phyloP scores from a whole-genome alignment of 2,329 filamentous ascomycete species.

The Scedosporium boydii region DNA sequence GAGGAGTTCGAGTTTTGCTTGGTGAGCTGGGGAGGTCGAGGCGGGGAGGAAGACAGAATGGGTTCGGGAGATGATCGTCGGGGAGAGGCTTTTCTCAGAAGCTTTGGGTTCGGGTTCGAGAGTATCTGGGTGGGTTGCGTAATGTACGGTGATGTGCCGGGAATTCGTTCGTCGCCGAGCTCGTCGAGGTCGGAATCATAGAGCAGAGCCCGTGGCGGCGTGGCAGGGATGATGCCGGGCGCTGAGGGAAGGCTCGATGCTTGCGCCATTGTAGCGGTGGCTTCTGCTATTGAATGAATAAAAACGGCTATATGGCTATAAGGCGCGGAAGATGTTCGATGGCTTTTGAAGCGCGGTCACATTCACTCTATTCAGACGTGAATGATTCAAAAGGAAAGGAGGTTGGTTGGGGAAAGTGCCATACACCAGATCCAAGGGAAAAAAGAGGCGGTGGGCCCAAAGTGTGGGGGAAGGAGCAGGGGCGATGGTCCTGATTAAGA shows the following conservation, averaged over 20 bases:
- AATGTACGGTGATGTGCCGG: slow-evolving; percentile 30
- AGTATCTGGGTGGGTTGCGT: slow-evolving; percentile 41
- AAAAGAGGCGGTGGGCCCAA: background rate
- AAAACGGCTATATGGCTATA: background rate
- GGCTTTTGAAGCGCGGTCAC: too few relatives aligned
- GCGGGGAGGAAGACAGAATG: slow-evolving; percentile 30
- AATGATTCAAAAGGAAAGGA: background rate
- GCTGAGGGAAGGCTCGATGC: background rate
- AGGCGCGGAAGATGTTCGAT: too few relatives aligned
- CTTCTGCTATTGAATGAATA: background rate
- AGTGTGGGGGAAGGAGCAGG: background rate
- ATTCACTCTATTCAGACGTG: background rate
- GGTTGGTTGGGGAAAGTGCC: background rate
- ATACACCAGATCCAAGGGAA: background rate
- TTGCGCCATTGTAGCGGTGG: background rate
- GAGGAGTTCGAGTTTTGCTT: slow-evolving; percentile 15
- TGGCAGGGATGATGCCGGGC: slow-evolving; percentile 2
- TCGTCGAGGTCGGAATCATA: slow-evolving; percentile 32
- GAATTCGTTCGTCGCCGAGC: slow-evolving; percentile 33
- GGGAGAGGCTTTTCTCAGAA: background rate
- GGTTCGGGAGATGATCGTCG: slow-evolving; percentile 13
- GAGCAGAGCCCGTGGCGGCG: background rate
- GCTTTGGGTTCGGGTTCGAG: slow-evolving; percentile 3
- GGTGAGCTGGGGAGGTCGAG: slow-evolving; percentile 63
- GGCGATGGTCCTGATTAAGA: background rate